Base-by-base conservation (phyloP, 495 filamentous ascomycete species). In the Umbilicaria muhlenbergii region DNA sequence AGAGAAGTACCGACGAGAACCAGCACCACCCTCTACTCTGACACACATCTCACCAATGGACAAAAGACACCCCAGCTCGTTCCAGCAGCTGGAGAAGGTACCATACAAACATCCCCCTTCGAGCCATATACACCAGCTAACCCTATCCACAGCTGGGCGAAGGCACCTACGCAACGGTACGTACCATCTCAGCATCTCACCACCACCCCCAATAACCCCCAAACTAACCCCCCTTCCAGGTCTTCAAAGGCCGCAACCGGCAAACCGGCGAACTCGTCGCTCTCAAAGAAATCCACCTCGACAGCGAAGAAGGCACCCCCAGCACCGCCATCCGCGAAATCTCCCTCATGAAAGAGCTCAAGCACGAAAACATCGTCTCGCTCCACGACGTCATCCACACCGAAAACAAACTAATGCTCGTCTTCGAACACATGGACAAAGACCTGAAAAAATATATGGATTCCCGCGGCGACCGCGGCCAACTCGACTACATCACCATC, bases 401-500 rank as follows among this genome's bases (percentile, higher is more conserved):
- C 43, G 91, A 99, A 63, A 94, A 96, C 67, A 99, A 99, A 60
- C 75, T 99, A 36, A 96, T 96, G 86, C 81, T 99, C 33, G 91
- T 99, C 12, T 94, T 95, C 51, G 91, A 99, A 61, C 95, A 80
- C 60, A 93, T 99, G 80, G 91, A 99, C 62, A 79, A 87, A 52
- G 91, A 99, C 55, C 68, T 99, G n/a, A 99, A 99, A 71, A 91
- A 89, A 59, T 96, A 94, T 64, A 99, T 99, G 91, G 91, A 99
- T 53, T 79, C 78, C 14, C 74, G 83, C 21, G 82, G 83, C 50
- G 80, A 89, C 36, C 73, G 84, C 42, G 87, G 89, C 24, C 80
- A 82, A 17, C 66, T 96, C 34, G 82, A 88, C 57, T 82, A 84
- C 28, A 62, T 70, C 34, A 86, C 83, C 34, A 92, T 96, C 69